Conservation (phyloP, 192 early-diverging fungal species). For the Linnemannia hyalina region DNA sequence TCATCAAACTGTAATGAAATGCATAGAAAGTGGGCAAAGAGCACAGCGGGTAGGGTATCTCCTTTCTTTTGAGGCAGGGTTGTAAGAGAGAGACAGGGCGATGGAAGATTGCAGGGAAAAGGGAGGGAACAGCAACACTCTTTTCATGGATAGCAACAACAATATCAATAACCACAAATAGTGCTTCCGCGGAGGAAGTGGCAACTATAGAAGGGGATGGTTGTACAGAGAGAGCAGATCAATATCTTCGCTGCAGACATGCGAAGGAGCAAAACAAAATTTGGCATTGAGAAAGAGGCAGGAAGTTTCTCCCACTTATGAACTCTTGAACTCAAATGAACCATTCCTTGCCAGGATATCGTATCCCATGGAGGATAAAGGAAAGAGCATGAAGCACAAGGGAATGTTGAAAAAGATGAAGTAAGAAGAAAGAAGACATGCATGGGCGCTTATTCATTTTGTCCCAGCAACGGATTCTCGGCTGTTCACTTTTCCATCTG, state of each 20-base stretch:
- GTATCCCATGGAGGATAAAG: too few relatives aligned
- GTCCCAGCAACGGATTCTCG: neutral
- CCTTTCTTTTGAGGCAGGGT: neutral
- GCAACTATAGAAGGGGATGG: neutral
- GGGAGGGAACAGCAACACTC: too few relatives aligned
- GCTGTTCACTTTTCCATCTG: neutral
- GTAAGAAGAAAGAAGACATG: neutral
- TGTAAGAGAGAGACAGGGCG: neutral
- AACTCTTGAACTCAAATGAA: too few relatives aligned
- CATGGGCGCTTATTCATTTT: neutral
- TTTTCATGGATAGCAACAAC: neutral
- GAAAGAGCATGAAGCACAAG: neutral
- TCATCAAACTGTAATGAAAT: neutral
- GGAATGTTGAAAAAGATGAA: neutral
- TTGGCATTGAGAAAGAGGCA: neutral
- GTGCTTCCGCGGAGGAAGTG: neutral
- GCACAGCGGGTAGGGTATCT: neutral
- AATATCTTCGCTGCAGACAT: neutral
- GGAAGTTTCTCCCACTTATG: too few relatives aligned
- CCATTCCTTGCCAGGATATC: too few relatives aligned
- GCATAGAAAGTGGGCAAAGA: too few relatives aligned
- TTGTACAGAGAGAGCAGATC: constrained; percentile 4
- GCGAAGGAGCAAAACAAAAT: neutral
- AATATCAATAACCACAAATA: neutral
- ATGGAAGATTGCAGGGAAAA: neutral